These are phyloP conservation scores for Diaporthe capsici DNA, from an alignment of 2,329 filamentous ascomycete genomes.

Conservation along the genomic window DNA sequence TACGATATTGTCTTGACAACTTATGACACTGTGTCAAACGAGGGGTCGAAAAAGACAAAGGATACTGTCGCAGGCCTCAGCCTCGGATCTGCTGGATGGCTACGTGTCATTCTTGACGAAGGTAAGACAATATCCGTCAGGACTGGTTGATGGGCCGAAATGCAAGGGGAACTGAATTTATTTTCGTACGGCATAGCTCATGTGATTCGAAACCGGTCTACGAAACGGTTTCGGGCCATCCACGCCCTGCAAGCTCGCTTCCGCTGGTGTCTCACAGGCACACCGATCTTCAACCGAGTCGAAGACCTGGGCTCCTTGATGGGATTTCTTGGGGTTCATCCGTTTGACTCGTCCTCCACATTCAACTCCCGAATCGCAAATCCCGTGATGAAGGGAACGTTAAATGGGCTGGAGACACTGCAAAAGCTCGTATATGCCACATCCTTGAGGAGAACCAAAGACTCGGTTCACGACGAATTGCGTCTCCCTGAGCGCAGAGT, in stretches of 20 bases:
- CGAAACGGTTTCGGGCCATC: background rate
- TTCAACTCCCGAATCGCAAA: background rate
- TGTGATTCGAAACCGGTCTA: background rate
- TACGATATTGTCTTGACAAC: background rate
- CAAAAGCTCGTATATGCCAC: background rate
- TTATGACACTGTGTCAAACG: background rate
- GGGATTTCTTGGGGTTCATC: background rate
- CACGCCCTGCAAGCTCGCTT: background rate
- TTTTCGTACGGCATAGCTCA: background rate
- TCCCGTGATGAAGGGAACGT: background rate
- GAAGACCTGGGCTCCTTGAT: background rate
- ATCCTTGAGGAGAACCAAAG: background rate
- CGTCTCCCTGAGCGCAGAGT: background rate
- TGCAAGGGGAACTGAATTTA: background rate
- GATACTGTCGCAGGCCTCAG: background rate
- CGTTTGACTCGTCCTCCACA: background rate
- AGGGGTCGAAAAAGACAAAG: background rate
- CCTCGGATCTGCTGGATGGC: background rate
- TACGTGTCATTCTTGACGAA: constrained; percentile 1
- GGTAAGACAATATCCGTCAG: background rate
- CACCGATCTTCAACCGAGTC: background rate
- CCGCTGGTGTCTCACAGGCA: background rate
- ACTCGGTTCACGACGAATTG: background rate
- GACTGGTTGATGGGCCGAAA: background rate
- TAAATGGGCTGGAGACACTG: background rate